Conservation (phyloP, 371 early-diverging fungal species). For the Zychaea mexicana region DNA sequence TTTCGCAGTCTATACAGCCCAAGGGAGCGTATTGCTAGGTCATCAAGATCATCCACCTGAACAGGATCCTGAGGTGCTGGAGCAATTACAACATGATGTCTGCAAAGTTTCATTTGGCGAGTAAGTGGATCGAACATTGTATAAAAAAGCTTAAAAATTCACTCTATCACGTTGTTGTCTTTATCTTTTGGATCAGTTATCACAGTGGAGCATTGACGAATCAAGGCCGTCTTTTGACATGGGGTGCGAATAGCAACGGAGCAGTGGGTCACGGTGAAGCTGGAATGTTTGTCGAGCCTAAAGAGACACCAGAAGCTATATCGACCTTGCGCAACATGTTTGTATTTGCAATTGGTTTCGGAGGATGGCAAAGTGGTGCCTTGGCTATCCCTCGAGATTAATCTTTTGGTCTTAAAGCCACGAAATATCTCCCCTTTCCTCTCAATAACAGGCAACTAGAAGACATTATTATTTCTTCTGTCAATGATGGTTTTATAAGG, state of each 20-base stretch:
- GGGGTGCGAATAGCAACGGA: conserved; percentile 40
- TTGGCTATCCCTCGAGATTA: conserved; percentile 21
- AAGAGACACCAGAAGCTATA: conserved; percentile 7
- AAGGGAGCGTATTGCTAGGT: conserved; percentile 21
- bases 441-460: too few species aligned
- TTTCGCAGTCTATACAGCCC: conserved; percentile 24
- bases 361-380: conserved; percentile 28
- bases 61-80: conserved; percentile 4
- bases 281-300: not conserved
- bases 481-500: too few species aligned
- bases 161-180: not conserved
- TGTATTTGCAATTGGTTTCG: conserved; percentile 31
- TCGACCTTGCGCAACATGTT: conserved; percentile 11
- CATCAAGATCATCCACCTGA: conserved; percentile 1
- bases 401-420: not conserved
- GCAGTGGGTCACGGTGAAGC: conserved; percentile 44
- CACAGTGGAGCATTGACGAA: conserved; percentile 49
- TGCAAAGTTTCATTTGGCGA: conserved; percentile 38
- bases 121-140: conserved; percentile 13
- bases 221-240: conserved; percentile 39
- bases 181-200: conserved; percentile 27
- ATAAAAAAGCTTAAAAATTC: too few species aligned
- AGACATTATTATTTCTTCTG: too few species aligned
- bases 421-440: not conserved
- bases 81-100: conserved; percentile 12